Conservation (phyloP, 2,329 filamentous ascomycete species). For the Lachnellula arida region DNA sequence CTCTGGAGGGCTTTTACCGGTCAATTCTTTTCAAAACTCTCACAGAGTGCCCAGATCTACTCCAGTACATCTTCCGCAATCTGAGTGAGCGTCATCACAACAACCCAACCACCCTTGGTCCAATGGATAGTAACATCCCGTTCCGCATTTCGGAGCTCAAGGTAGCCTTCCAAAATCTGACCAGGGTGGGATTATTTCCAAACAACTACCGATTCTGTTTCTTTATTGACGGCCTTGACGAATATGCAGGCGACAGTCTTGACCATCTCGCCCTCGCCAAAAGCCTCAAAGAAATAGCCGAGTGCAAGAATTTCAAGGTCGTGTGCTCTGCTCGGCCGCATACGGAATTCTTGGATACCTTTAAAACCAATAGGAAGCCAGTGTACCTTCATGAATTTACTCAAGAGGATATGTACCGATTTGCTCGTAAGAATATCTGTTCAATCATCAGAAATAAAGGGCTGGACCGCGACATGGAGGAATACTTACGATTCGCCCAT, state of each 20-base stretch:
- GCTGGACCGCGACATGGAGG: not conserved
- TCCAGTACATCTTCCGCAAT: conserved; percentile 2
- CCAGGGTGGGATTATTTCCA: not conserved
- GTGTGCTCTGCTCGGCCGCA: conserved; percentile 18
- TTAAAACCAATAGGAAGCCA: conserved; percentile 3
- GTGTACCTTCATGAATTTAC: conserved; percentile 21
- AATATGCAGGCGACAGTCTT: conserved; percentile 27
- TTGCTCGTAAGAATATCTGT: not conserved
- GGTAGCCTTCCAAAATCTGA: not conserved
- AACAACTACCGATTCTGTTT: conserved; percentile 25
- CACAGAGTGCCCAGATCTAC: conserved; percentile 2
- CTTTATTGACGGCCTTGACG: conserved; percentile 35
- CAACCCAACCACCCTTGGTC: not conserved
- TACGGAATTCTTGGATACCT: conserved; percentile 19
- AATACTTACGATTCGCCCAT: not conserved
- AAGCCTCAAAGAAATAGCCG: conserved; percentile 8
- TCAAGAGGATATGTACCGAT: conserved; percentile 9
- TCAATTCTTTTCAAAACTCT: conserved; percentile 8
- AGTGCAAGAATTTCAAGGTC: conserved; percentile 10
- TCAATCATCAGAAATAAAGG: not conserved
- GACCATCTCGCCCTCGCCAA: conserved; percentile 19
- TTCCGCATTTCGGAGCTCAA: not conserved
- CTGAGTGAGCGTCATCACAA: not conserved
- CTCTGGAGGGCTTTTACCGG: conserved; percentile 5
- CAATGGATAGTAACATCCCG: not conserved